These are phyloP conservation scores for Torulaspora maleeae DNA, from an alignment of 805 yeast species.

Conservation along the genomic window DNA sequence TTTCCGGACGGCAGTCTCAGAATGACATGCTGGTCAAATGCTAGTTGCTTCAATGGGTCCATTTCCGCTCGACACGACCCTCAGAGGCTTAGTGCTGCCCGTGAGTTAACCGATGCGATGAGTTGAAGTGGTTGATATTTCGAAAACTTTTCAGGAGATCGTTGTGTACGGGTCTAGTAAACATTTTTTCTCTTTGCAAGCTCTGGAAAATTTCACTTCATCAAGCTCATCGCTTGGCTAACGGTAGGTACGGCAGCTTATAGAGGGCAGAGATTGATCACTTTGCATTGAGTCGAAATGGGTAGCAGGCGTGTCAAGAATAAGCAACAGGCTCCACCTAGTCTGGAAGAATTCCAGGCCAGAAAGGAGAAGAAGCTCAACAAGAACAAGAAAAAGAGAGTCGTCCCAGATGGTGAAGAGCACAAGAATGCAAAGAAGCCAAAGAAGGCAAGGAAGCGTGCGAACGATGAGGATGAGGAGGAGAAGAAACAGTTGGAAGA, in stretches of 20 bases:
- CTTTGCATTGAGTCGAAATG: slow-evolving; percentile 40
- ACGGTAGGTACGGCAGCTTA: not conserved
- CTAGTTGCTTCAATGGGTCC: slow-evolving; percentile 30
- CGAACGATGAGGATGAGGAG: slow-evolving; percentile 10
- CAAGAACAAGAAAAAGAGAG: slow-evolving; percentile 34
- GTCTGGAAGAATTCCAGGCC: slow-evolving; percentile 74
- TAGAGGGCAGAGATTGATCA: not conserved
- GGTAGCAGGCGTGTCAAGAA: slow-evolving; percentile 86
- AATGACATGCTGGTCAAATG: slow-evolving; percentile 43
- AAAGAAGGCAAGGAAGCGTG: slow-evolving; percentile 9
- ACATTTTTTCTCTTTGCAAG: slow-evolving; percentile 2
- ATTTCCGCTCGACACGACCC: slow-evolving; percentile 5
- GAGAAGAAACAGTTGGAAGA: slow-evolving; percentile 27
- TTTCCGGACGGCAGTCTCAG: slow-evolving; percentile 79
- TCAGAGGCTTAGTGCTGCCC: not conserved
- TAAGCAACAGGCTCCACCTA: slow-evolving; percentile 90
- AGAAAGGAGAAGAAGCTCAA: slow-evolving; percentile 40
- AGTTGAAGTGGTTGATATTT: not conserved
- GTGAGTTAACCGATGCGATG: slow-evolving; percentile 7
- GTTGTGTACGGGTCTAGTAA: slow-evolving; percentile 2
- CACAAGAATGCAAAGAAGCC: slow-evolving; percentile 14
- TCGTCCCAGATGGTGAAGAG: slow-evolving; percentile 6
- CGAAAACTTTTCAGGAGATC: slow-evolving; percentile 9
- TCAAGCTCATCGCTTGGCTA: slow-evolving; percentile 16
- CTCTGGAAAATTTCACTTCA: slow-evolving; percentile 6